These are phyloP conservation scores for Xylaria sp. DNA, from an alignment of 2,329 filamentous ascomycete genomes.

Conservation along the genomic window DNA sequence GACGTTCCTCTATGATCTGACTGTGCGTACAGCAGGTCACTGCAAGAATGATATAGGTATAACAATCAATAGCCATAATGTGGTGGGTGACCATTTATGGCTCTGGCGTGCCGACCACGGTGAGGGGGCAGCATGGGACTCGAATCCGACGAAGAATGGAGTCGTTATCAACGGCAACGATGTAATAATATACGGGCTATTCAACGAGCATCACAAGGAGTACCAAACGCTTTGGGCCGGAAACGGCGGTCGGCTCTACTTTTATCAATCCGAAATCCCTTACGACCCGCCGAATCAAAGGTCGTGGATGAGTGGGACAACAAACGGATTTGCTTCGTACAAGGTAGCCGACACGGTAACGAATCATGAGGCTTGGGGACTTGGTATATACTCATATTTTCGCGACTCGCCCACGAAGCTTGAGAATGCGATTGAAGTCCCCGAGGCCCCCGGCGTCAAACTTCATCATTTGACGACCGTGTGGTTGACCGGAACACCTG, in stretches of 20 bases:
- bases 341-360: conserved; percentile 48
- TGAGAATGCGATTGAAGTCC: conserved; percentile 50
- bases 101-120: conserved; percentile 52
- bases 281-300: conserved; percentile 50
- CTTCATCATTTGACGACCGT: conserved; percentile 50
- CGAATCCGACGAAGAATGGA: conserved; percentile 49
- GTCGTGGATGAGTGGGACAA: conserved; percentile 45
- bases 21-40: conserved; percentile 47
- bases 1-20: conserved; percentile 50
- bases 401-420: conserved; percentile 50
- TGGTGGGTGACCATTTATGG: conserved; percentile 50
- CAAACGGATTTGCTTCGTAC: conserved; percentile 51
- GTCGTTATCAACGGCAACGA: conserved; percentile 49
- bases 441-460: conserved; percentile 43
- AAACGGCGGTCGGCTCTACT: conserved; percentile 48
- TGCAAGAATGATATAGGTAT: conserved; percentile 48
- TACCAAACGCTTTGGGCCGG: conserved; percentile 52
- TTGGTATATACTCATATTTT: conserved; percentile 51
- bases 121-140: conserved; percentile 46
- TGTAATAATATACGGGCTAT: conserved; percentile 50
- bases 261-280: conserved; percentile 52
- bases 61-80: conserved; percentile 48
- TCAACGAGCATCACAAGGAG: conserved; percentile 51
- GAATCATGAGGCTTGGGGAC: conserved; percentile 49
- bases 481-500: conserved; percentile 47